Conservation (phyloP, 192 early-diverging fungal species). For the Coemansia sp. region DNA sequence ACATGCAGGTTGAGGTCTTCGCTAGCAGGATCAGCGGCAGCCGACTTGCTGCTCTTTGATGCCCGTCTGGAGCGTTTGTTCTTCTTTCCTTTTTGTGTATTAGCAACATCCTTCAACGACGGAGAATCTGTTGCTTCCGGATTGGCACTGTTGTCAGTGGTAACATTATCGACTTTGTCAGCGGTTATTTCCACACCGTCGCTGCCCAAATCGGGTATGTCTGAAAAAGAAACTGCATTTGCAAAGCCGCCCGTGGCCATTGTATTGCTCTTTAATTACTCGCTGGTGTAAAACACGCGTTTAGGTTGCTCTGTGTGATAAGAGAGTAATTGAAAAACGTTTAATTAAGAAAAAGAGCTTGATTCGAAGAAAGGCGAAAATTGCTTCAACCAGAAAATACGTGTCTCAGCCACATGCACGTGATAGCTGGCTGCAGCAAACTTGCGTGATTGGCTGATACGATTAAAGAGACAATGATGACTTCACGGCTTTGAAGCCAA, state of each 20-base stretch:
- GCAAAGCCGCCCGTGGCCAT: constrained; percentile 8
- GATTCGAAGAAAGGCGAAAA: not conserved
- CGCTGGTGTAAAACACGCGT: not conserved
- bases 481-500: not conserved
- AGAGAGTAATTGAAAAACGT: not conserved
- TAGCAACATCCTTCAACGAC: constrained; percentile 7
- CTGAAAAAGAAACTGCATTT: not conserved
- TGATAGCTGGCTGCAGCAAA: not conserved
- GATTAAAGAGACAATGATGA: not conserved
- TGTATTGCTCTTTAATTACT: constrained; percentile 4
- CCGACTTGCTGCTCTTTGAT: not conserved
- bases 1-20: constrained; percentile 53
- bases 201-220: not conserved
- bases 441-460: not conserved
- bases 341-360: not conserved
- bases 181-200: not conserved
- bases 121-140: constrained; percentile 1
- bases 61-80: not conserved
- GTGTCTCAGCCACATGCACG: constrained; percentile 2
- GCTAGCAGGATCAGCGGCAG: constrained; percentile 12
- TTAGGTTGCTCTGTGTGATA: not conserved
- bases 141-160: not conserved
- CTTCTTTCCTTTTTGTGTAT: constrained; percentile 3
- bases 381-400: not conserved
- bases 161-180: not conserved